Evolutionary conservation across 345 rosid species (phyloP).

Genomic region (Salix koriyanagi): DNA sequence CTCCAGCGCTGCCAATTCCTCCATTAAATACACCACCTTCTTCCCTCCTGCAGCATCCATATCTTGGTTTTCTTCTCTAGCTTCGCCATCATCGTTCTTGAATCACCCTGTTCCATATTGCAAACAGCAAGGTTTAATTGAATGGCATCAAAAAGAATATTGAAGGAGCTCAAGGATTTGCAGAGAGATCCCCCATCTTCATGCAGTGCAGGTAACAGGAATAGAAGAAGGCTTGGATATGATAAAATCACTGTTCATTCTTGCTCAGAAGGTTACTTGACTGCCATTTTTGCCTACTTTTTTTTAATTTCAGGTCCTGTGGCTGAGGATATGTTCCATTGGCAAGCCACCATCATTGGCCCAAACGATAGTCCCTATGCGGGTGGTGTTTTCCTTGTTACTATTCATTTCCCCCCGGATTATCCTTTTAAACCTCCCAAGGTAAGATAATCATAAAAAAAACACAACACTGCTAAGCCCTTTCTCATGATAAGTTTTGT

Average conservation of each 20-base stretch:
- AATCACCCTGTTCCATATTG: not conserved
- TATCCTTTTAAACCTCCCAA: constrained; percentile 76
- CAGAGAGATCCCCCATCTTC: constrained; percentile 71
- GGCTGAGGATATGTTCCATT: constrained; percentile 63
- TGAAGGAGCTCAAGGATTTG: constrained; percentile 63
- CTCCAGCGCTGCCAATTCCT: constrained; percentile 11
- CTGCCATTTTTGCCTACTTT: no score
- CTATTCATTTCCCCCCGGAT: constrained; percentile 58
- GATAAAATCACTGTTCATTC: not conserved
- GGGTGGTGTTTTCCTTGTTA: constrained; percentile 65
- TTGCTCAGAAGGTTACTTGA: not conserved
- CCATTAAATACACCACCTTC: constrained; percentile 26
- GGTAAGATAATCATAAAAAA: constrained; percentile 17
- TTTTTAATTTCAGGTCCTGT: constrained; percentile 39
- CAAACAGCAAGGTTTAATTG: not conserved
- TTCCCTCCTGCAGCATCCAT: constrained; percentile 4
- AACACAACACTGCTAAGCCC: no score
- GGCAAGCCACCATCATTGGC: constrained; percentile 75
- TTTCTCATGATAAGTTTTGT: not conserved
- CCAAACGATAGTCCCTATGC: constrained; percentile 65
- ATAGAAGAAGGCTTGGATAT: no score
- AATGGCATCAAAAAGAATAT: constrained; percentile 60
- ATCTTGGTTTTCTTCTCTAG: constrained; percentile 3
- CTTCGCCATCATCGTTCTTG: not conserved
- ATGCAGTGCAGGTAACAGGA: constrained; percentile 58